A percentile compares a stretch with the other conserved stretches of the same genome.
Evolutionary conservation across 805 yeast species (phyloP).

Genomic region (Candida chilensis): DNA sequence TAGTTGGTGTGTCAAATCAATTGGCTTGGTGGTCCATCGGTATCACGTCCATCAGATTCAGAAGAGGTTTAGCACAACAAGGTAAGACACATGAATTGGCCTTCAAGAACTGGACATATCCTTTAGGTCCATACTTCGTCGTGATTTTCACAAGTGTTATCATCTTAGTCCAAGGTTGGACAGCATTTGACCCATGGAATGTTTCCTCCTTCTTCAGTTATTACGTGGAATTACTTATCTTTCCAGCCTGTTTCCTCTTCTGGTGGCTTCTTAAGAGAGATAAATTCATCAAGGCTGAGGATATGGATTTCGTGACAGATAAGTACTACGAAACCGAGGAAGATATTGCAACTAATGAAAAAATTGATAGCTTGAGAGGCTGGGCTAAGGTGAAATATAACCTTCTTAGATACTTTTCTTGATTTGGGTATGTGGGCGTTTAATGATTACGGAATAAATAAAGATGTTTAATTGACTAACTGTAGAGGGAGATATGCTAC

Average conservation of each 20-base stretch:
- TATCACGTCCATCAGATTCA: conserved; percentile 37
- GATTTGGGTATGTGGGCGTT: too few relatives aligned
- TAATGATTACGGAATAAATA: too few relatives aligned
- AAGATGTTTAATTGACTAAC: too few relatives aligned
- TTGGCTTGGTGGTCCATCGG: conserved; percentile 42
- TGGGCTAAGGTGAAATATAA: conserved; percentile 27
- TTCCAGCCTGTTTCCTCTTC: conserved; percentile 30
- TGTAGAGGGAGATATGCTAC: too few relatives aligned
- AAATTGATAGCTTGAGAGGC: conserved; percentile 28
- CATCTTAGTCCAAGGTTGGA: conserved; percentile 46
- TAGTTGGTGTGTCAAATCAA: conserved; percentile 45
- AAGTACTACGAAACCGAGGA: conserved; percentile 40
- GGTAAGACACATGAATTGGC: conserved; percentile 29
- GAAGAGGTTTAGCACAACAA: conserved; percentile 34
- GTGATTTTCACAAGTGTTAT: conserved; percentile 31
- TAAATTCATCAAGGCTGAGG: conserved; percentile 27
- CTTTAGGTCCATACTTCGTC: conserved; percentile 39
- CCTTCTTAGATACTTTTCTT: conserved; percentile 1
- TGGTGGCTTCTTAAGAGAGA: conserved; percentile 35
- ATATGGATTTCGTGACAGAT: conserved; percentile 47
- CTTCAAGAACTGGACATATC: conserved; percentile 41
- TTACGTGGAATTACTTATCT: conserved; percentile 36
- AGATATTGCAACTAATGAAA: conserved; percentile 29
- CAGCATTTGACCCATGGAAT: conserved; percentile 36
- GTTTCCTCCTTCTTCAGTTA: conserved; percentile 29